Evolutionary conservation across 257 asterid species (phyloP).

Genomic region (Solanum dulcamara): DNA sequence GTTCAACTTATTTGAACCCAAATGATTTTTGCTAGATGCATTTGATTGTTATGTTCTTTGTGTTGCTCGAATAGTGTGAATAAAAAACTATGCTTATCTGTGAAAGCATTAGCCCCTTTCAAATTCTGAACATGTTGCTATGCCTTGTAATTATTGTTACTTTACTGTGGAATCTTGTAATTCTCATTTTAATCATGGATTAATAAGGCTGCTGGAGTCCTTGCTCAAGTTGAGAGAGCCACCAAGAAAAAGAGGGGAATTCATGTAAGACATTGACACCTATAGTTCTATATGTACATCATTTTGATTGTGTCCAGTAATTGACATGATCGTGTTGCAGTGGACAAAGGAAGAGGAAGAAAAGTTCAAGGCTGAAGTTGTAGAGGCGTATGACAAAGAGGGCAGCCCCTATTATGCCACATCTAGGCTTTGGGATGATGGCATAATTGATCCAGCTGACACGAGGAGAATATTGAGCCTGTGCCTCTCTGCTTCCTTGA

Average conservation of each 20-base stretch:
- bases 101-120: not conserved
- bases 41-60: not conserved
- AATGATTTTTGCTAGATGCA: not conserved
- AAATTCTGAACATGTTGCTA: not conserved
- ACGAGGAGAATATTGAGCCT: conserved; percentile 77
- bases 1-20: not conserved
- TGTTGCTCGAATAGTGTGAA: not conserved
- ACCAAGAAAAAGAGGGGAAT: conserved; percentile 64
- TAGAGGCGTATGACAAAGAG: conserved; percentile 76
- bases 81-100: not conserved
- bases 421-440: conserved; percentile 97
- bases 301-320: not conserved
- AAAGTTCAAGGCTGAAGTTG: conserved; percentile 56
- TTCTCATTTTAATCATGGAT: not conserved
- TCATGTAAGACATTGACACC: conserved; percentile 21
- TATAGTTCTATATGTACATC: not conserved
- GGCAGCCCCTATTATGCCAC: conserved; percentile 87
- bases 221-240: conserved; percentile 68
- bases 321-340: conserved; percentile 17
- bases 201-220: conserved; percentile 93
- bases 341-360: conserved; percentile 92
- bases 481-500: conserved; percentile 60
- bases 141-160: not conserved
- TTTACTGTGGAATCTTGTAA: not conserved
- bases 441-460: conserved; percentile 89